These are phyloP conservation scores for Phoenix roebelenii DNA, from an alignment of 176 grass and related monocot species.

Conservation along the genomic window DNA sequence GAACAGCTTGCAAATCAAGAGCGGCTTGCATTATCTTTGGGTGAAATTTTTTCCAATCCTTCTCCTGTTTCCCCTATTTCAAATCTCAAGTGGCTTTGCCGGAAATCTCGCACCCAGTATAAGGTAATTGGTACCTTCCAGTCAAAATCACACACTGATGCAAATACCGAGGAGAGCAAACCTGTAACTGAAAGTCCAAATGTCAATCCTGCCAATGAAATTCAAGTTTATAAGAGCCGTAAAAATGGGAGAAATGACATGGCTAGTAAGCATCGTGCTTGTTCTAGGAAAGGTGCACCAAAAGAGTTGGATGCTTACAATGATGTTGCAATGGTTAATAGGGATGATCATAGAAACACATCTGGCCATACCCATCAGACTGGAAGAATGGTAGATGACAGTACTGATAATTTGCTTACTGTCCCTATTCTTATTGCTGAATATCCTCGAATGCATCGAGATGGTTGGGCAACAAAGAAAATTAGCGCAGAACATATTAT, in stretches of 20 bases:
- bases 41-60: conserved; percentile 40
- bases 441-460: conserved; percentile 52
- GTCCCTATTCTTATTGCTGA: conserved; percentile 48
- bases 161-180: conserved; percentile 23
- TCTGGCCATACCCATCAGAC: neutral
- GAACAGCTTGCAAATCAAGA: conserved; percentile 55
- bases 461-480: conserved; percentile 25
- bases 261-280: neutral
- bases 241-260: neutral
- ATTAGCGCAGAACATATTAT: conserved; percentile 20
- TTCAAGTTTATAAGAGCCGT: neutral
- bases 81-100: conserved; percentile 78
- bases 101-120: conserved; percentile 65
- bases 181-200: conserved; percentile 21
- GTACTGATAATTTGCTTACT: conserved; percentile 19
- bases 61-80: conserved; percentile 39
- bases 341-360: conserved; percentile 4
- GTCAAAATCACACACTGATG: conserved; percentile 17
- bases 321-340: neutral
- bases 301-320: neutral
- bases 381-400: conserved; percentile 12
- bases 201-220: conserved; percentile 9
- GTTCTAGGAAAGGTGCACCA: neutral
- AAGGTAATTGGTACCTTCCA: conserved; percentile 44
- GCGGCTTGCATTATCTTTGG: conserved; percentile 50